Evolutionary conservation across 1,284 basidiomycete species (phyloP).

Genomic region (Meira nashicola): DNA sequence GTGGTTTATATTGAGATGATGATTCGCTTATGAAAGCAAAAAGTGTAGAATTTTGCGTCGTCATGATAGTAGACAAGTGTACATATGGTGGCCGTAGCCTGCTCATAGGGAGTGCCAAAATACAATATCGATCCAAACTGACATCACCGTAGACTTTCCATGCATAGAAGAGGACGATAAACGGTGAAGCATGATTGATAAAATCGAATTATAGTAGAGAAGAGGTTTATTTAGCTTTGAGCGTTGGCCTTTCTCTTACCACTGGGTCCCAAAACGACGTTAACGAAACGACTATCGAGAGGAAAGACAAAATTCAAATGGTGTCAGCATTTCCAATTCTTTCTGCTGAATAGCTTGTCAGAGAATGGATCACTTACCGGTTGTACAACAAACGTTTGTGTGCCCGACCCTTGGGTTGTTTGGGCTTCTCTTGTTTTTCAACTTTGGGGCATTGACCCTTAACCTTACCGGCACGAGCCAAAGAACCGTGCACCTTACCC

Average conservation of each 20-base stretch:
- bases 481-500: conserved; percentile 90
- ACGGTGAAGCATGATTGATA: too few species aligned
- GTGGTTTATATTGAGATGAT: too few species aligned
- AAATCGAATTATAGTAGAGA: too few species aligned
- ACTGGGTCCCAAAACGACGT: conserved; percentile 80
- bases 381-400: conserved; percentile 94
- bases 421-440: conserved; percentile 97
- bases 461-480: conserved; percentile 99
- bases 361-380: conserved; percentile 74
- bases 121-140: too few species aligned
- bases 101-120: too few species aligned
- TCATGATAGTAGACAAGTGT: too few species aligned
- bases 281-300: conserved; percentile 69
- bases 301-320: background rate
- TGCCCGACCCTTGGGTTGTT: conserved; percentile 87
- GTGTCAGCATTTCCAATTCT: background rate
- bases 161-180: too few species aligned
- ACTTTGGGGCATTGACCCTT: conserved; percentile 88
- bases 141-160: too few species aligned
- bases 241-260: conserved; percentile 85
- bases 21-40: too few species aligned
- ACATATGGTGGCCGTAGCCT: too few species aligned
- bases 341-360: too few species aligned
- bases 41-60: too few species aligned
- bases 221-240: conserved; percentile 1